phyloP scores from a whole-genome alignment of 1,284 basidiomycete genomes.

The Irpex sp. region DNA sequence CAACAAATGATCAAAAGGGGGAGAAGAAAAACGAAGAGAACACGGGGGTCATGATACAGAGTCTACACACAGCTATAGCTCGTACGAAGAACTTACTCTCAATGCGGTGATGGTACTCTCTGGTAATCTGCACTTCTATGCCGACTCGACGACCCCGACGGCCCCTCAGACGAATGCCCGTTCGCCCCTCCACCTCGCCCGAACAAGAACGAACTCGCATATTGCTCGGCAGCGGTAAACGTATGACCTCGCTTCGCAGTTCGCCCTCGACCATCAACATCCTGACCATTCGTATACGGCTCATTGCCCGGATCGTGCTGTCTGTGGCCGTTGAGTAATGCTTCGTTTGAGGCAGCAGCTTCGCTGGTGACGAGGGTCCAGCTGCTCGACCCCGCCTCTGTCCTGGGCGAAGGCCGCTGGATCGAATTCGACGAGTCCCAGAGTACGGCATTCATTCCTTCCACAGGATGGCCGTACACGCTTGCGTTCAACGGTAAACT shows the following conservation, averaged over 20 bases:
- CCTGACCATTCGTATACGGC: constrained; percentile 23
- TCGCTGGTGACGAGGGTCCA: constrained; percentile 22
- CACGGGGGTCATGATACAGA: neutral
- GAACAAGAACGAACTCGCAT: constrained; percentile 60
- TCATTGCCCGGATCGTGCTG: constrained; percentile 36
- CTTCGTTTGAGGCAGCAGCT: constrained; percentile 19
- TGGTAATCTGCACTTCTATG: constrained; percentile 20
- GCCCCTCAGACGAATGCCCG: constrained; percentile 22
- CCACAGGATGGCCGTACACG: constrained; percentile 12
- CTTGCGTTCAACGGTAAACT: constrained; percentile 15
- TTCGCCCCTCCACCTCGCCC: constrained; percentile 27
- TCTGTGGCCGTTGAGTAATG: constrained; percentile 32
- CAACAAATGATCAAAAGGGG: neutral
- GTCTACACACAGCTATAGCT: neutral
- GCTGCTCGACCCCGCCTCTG: constrained; percentile 7
- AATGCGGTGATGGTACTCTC: constrained; percentile 18
- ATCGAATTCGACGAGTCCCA: constrained; percentile 11
- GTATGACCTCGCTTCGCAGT: constrained; percentile 61
- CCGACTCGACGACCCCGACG: constrained; percentile 18
- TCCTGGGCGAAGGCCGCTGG: neutral
- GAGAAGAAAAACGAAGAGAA: neutral
- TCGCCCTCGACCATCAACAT: constrained; percentile 44
- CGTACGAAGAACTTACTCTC: neutral
- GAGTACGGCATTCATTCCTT: constrained; percentile 15
- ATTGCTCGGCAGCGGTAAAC: constrained; percentile 63